Conservation (phyloP, 306 rosid genomes). For the Datisca glomerata region DNA sequence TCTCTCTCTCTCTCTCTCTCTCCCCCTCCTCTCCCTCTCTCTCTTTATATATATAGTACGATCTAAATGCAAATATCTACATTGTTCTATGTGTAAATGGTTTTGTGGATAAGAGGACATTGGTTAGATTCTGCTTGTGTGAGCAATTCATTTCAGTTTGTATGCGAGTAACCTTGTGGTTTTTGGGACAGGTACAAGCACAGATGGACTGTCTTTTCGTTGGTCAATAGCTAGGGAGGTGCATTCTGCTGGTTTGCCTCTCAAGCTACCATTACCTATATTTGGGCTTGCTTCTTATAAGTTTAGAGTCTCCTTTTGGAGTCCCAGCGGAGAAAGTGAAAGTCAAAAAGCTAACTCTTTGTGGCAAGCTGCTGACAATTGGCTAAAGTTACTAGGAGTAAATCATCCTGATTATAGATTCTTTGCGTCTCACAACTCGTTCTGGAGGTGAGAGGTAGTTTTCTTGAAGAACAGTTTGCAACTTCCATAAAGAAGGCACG, state of each 20-base stretch:
- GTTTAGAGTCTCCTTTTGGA: conserved; percentile 65
- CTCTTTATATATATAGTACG: no score
- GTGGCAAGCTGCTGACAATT: conserved; percentile 53
- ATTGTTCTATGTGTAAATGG: no score
- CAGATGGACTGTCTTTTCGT: conserved; percentile 34
- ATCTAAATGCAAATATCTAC: no score
- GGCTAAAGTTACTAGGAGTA: conserved; percentile 53
- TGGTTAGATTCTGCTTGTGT: not conserved
- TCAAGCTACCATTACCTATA: conserved; percentile 47
- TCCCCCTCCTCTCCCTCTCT: no score
- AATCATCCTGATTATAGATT: conserved; percentile 73
- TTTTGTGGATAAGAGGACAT: no score
- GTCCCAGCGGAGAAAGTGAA: conserved; percentile 42
- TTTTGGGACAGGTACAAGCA: conserved; percentile 44
- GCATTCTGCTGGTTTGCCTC: conserved; percentile 22
- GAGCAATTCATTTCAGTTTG: not conserved
- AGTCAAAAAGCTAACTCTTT: conserved; percentile 52
- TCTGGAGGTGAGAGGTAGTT: conserved; percentile 32
- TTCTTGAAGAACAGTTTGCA: conserved; percentile 1
- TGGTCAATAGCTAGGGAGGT: conserved; percentile 31
- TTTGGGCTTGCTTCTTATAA: conserved; percentile 79
- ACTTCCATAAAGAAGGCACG: conserved; percentile 6
- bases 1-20: conserved; percentile 2
- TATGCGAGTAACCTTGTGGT: no score
- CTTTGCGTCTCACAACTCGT: conserved; percentile 37